Evolutionary conservation across 129 eudicot species (phyloP).

Genomic region (Pseudognaphalium luteoalbum): DNA sequence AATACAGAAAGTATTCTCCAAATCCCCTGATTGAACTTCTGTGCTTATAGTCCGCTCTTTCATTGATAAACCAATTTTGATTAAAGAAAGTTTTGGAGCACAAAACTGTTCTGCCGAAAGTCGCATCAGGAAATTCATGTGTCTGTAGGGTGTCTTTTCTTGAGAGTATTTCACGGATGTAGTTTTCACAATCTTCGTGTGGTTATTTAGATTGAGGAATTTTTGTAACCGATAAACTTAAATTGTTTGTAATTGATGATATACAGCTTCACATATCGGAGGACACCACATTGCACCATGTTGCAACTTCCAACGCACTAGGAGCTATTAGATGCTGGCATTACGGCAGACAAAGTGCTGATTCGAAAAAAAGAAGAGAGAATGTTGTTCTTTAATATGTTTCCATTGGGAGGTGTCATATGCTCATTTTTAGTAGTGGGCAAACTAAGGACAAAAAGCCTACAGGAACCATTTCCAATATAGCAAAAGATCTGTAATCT

Average conservation of each 20-base stretch:
- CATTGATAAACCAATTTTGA: constrained; percentile 15
- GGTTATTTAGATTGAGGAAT: constrained; percentile 13
- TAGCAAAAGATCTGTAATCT: too few relatives aligned
- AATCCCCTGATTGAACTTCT: constrained; percentile 6
- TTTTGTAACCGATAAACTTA: background rate
- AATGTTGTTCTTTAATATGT: background rate
- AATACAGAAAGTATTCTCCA: background rate
- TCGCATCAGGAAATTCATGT: background rate
- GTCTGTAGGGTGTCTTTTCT: background rate
- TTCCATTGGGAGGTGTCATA: background rate
- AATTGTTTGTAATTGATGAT: background rate
- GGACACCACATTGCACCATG: background rate
- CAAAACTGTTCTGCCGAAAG: background rate
- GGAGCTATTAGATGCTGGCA: background rate
- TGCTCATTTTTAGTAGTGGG: background rate
- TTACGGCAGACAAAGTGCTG: background rate
- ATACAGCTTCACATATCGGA: background rate
- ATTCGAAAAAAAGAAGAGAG: too few relatives aligned
- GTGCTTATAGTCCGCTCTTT: constrained; percentile 7
- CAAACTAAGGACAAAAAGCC: too few relatives aligned
- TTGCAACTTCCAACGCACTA: background rate
- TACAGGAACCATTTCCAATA: too few relatives aligned
- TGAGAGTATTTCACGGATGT: constrained; percentile 16
- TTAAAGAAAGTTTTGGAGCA: constrained; percentile 17
- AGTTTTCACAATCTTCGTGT: background rate